These are phyloP conservation scores for Arachis monticola DNA, from an alignment of 331 rosid species.

Conservation along the genomic window DNA sequence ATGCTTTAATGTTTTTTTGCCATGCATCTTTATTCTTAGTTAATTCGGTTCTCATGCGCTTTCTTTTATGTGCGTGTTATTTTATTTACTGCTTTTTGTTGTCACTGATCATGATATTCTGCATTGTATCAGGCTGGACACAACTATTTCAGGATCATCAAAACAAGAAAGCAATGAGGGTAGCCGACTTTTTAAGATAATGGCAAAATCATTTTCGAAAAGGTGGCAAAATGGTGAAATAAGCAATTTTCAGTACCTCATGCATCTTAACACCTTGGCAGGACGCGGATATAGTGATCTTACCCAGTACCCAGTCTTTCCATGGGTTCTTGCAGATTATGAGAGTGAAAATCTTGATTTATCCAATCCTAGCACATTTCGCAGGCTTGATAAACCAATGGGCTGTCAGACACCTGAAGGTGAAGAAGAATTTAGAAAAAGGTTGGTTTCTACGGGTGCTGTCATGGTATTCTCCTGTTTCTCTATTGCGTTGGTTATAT, in stretches of 20 bases:
- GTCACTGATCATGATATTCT: conserved; percentile 31
- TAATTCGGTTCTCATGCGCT: neutral
- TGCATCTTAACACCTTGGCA: conserved; percentile 99
- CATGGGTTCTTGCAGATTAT: conserved; percentile 98
- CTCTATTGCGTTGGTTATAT: conserved; percentile 2
- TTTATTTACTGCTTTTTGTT: neutral
- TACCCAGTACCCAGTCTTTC: conserved; percentile 98
- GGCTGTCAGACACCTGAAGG: conserved; percentile 99
- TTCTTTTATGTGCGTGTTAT: neutral
- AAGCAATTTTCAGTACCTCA: conserved; percentile 98
- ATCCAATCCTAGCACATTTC: conserved; percentile 79
- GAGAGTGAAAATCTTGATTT: conserved; percentile 88
- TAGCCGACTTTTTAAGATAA: conserved; percentile 87
- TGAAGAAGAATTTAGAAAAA: conserved; percentile 90
- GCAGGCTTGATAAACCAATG: conserved; percentile 90
- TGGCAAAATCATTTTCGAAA: conserved; percentile 95
- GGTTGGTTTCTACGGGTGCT: conserved; percentile 55
- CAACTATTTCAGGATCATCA: conserved; percentile 94
- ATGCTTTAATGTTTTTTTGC: conserved; percentile 25
- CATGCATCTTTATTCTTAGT: conserved; percentile 27
- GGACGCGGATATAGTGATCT: conserved; percentile 99
- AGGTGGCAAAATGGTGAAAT: conserved; percentile 99
- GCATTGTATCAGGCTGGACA: conserved; percentile 83
- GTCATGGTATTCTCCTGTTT: conserved; percentile 11
- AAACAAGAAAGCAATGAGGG: conserved; percentile 97